phyloP scores from a whole-genome alignment of 306 rosid genomes.

The Vicia faba region DNA sequence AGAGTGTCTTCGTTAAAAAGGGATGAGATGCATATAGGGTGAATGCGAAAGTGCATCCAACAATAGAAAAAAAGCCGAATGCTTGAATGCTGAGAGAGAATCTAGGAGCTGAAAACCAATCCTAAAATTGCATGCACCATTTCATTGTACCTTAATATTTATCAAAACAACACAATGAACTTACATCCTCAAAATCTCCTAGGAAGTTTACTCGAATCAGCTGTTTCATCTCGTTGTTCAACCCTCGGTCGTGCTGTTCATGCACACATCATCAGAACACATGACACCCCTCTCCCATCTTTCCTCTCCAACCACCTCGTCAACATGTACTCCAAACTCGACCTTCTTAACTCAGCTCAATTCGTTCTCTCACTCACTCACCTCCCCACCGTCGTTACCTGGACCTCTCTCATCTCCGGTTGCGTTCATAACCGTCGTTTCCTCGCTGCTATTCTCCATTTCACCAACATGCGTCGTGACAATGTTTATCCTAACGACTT shows the following conservation, averaged over 20 bases:
- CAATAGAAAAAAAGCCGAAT: no score
- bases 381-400: constrained; percentile 74
- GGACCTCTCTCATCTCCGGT: constrained; percentile 88
- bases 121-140: background rate
- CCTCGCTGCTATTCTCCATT: constrained; percentile 51
- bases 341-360: constrained; percentile 62
- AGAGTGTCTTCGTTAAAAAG: no score
- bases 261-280: constrained; percentile 64
- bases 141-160: background rate
- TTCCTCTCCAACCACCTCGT: constrained; percentile 79
- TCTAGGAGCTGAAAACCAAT: no score
- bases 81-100: no score
- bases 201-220: constrained; percentile 60
- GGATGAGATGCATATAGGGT: no score
- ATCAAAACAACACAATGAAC: constrained; percentile 47
- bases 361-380: constrained; percentile 60
- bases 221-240: constrained; percentile 53
- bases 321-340: constrained; percentile 91
- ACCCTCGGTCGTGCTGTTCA: constrained; percentile 65
- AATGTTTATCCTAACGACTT: constrained; percentile 74
- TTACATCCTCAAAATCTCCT: constrained; percentile 49
- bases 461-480: constrained; percentile 66
- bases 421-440: constrained; percentile 68
- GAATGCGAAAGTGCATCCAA: no score
- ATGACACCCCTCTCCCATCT: constrained; percentile 53